phyloP scores from a whole-genome alignment of 805 yeast species.

The Limtongia smithiae region DNA sequence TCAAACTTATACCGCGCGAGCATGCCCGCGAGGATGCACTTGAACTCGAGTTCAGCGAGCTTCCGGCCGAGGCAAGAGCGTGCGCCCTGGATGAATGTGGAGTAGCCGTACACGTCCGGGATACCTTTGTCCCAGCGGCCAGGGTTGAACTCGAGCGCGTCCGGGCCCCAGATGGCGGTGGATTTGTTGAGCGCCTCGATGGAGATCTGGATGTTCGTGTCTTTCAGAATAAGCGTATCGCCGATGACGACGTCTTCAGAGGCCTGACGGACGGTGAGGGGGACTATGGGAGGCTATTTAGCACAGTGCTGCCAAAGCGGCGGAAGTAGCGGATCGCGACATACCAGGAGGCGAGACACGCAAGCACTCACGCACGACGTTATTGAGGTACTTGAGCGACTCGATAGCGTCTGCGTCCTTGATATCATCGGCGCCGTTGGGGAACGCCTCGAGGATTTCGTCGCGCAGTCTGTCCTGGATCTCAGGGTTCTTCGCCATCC shows the following conservation, averaged over 20 bases:
- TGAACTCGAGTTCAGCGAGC: conserved; percentile 22
- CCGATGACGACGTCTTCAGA: conserved; percentile 10
- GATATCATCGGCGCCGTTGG: conserved; percentile 14
- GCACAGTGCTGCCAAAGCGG: background rate
- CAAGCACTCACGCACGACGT: conserved; percentile 17
- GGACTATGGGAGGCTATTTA: background rate
- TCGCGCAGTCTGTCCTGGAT: conserved; percentile 18
- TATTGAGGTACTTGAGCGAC: conserved; percentile 14
- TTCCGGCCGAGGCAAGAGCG: conserved; percentile 22
- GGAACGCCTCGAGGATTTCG: conserved; percentile 19
- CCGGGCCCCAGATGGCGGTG: conserved; percentile 23
- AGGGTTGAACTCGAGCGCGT: conserved; percentile 21
- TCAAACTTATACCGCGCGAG: conserved; percentile 18
- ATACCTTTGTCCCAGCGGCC: conserved; percentile 19
- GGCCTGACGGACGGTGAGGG: conserved; percentile 22
- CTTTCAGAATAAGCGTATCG: conserved; percentile 11
- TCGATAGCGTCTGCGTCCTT: conserved; percentile 12
- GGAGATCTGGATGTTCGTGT: conserved; percentile 12
- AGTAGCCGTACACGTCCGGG: conserved; percentile 9
- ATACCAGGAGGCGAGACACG: conserved; percentile 14
- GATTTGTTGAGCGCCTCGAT: conserved; percentile 12
- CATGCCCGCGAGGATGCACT: conserved; percentile 13
- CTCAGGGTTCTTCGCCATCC: conserved; percentile 13
- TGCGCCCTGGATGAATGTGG: conserved; percentile 24
- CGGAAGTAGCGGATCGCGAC: background rate